Base-by-base conservation (phyloP, 1,284 basidiomycete species). In the Kalmanozyma brasiliensis region DNA sequence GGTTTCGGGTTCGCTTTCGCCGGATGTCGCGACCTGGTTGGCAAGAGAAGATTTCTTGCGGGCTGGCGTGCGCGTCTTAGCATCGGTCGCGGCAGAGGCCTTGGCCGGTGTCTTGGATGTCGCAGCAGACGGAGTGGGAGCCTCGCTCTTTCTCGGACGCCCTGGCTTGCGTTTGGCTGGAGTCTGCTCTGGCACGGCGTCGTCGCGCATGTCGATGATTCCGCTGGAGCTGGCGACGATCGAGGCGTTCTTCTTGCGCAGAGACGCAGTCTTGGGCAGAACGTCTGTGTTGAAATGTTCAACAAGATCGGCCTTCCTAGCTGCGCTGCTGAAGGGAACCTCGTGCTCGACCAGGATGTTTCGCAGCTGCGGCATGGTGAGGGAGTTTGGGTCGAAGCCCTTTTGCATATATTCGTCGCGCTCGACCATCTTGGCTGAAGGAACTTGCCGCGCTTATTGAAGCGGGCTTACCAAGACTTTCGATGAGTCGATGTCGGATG, bases 221-320 rank as follows among this genome's bases (percentile, higher is more conserved):
- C 44, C 83, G 53, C 20, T 82, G 30, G 55, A 52, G 52, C 64
- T 73, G 10, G 68, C 63, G 22, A 59, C 61, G 36, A 68, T 87
- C 48, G 88, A 64, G 40, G 88, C 85, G 65, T 91, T 88, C 69
- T 87, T 89, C 80, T 87, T 88, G 43, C 70, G 63, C 1, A 74
- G 43, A 8, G 35, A 48, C 1, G 60, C 52, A 14, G 49, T 33
- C 53, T 68, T 23, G 72, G 73, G 42, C 53, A 66, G 34, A 60
- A 78, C 43, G 57, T 70, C 85, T 52, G 87, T 85, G 59, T 92
- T 88, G 83, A 94, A 98, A 4, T 89, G 84, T 35, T 88, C 85
- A 10, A 97, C 87, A 22, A 98, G 87, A 74, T 92, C 93, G 7
- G 89, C 85, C 83, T 98, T 98, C 65, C 91, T 92, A 75, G 91